Evolutionary conservation across 495 filamentous ascomycete species (phyloP).

Genomic region (Xylaria grammica): DNA sequence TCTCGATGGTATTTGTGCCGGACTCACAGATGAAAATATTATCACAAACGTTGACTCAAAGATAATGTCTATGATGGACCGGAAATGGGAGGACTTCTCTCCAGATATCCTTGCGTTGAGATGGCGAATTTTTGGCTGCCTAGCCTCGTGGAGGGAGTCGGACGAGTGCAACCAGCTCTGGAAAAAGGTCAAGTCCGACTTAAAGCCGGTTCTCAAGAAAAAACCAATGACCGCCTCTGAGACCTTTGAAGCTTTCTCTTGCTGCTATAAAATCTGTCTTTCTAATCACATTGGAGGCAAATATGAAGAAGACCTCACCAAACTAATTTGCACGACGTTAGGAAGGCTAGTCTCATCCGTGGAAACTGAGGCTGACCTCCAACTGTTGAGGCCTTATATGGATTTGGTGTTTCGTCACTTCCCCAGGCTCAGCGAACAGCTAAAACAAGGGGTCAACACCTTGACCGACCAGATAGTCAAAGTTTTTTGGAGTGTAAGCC

Average conservation of each 20-base stretch:
- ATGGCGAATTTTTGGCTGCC: constrained; percentile 45
- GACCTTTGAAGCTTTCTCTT: constrained; percentile 49
- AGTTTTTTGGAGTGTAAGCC: constrained; percentile 29
- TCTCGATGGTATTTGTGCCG: constrained; percentile 53
- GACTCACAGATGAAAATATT: constrained; percentile 50
- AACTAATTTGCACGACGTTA: constrained; percentile 40
- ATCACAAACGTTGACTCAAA: constrained; percentile 44
- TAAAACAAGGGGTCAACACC: constrained; percentile 24
- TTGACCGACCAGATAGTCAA: constrained; percentile 30
- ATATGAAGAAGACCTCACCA: constrained; percentile 39
- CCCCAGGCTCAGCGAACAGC: constrained; percentile 30
- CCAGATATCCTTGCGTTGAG: constrained; percentile 35
- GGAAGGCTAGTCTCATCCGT: constrained; percentile 34
- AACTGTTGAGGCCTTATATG: constrained; percentile 25
- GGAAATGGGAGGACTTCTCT: constrained; percentile 21
- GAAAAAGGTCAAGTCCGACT: constrained; percentile 38
- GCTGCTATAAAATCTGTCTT: constrained; percentile 44
- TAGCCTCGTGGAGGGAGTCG: constrained; percentile 41
- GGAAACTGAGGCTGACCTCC: constrained; percentile 19
- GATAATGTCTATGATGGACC: constrained; percentile 34
- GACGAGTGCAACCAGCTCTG: constrained; percentile 42
- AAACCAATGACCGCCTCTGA: constrained; percentile 31
- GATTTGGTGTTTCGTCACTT: constrained; percentile 33
- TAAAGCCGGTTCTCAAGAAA: constrained; percentile 43
- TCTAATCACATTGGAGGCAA: constrained; percentile 42